phyloP scores from a whole-genome alignment of 2,329 filamentous ascomycete species.

The Fusarium pseudograminearum region DNA sequence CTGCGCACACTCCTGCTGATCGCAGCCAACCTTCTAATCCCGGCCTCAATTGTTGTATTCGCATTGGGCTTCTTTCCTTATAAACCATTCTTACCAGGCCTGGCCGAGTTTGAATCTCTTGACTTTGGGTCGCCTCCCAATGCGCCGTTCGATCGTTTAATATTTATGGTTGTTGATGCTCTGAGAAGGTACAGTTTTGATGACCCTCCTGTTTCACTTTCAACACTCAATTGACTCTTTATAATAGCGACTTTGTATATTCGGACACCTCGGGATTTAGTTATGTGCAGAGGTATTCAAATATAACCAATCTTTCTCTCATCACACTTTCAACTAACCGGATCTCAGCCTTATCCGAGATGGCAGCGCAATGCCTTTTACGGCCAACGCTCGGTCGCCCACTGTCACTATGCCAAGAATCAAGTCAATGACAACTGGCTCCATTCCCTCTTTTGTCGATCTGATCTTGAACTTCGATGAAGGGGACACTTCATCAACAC shows the following conservation, averaged over 20 bases:
- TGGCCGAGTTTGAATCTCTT: constrained; percentile 75
- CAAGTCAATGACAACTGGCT: constrained; percentile 97
- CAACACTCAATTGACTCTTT: constrained; percentile 40
- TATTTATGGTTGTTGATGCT: constrained; percentile 99
- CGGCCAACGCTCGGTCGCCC: constrained; percentile 93
- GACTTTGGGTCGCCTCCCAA: constrained; percentile 68
- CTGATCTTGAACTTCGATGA: constrained; percentile 97
- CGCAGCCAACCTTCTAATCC: constrained; percentile 81
- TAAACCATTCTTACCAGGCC: constrained; percentile 89
- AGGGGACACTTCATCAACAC: constrained; percentile 88
- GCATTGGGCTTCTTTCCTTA: constrained; percentile 97
- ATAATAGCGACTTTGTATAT: constrained; percentile 89
- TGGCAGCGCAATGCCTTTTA: constrained; percentile 90
- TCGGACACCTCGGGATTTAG: constrained; percentile 81
- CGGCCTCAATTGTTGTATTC: constrained; percentile 80
- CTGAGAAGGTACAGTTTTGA: constrained; percentile 75
- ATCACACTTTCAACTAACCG: constrained; percentile 17
- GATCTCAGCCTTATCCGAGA: constrained; percentile 79
- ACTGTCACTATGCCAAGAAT: constrained; percentile 98
- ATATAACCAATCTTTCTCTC: background rate
- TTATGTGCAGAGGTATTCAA: constrained; percentile 83
- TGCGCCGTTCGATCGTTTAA: constrained; percentile 85
- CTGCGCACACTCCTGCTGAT: constrained; percentile 62
- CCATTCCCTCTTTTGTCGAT: constrained; percentile 97
- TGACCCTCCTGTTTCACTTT: background rate